A percentile compares a stretch with the other conserved stretches of the same genome.
Conservation (phyloP, 768 basidiomycete genomes). For the Psilocybe azurescens region DNA sequence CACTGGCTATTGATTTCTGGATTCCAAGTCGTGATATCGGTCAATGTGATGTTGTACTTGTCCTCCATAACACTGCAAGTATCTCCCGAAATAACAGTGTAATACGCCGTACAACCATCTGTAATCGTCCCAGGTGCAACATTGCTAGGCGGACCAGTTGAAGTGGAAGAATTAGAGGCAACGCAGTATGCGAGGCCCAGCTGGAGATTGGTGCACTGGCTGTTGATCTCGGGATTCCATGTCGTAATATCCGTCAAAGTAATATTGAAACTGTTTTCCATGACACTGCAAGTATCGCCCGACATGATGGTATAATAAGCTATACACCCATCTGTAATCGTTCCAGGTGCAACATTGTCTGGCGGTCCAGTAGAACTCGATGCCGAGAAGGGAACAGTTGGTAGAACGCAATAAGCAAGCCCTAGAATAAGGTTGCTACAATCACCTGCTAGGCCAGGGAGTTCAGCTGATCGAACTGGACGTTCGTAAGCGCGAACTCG, state of each 20-base stretch:
- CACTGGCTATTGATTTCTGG: conserved; percentile 18
- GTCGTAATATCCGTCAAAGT: conserved; percentile 18
- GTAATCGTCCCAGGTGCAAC: conserved; percentile 21
- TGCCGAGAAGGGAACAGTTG: neutral
- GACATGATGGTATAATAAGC: conserved; percentile 20
- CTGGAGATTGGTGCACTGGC: conserved; percentile 22
- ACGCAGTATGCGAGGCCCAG: conserved; percentile 3
- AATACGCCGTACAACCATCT: conserved; percentile 7
- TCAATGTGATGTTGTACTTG: conserved; percentile 4
- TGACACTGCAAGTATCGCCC: neutral
- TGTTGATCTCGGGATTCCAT: conserved; percentile 27
- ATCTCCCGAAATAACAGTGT: conserved; percentile 11
- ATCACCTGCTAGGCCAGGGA: conserved; percentile 11
- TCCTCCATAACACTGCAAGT: conserved; percentile 1
- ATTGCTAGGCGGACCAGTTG: conserved; percentile 17
- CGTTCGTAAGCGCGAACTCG: conserved; percentile 1
- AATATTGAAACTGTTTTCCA: conserved; percentile 15
- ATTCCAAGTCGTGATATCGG: conserved; percentile 9
- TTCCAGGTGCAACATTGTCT: conserved; percentile 24
- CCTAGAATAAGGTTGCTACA: conserved; percentile 22
- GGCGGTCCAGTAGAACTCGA: conserved; percentile 2
- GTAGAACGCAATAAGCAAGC: conserved; percentile 19
- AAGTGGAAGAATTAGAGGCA: conserved; percentile 23
- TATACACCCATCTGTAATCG: conserved; percentile 24
- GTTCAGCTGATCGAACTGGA: conserved; percentile 12